These are phyloP conservation scores for Hymenoscyphus salicellus DNA, from an alignment of 2,329 filamentous ascomycete genomes.

Conservation along the genomic window DNA sequence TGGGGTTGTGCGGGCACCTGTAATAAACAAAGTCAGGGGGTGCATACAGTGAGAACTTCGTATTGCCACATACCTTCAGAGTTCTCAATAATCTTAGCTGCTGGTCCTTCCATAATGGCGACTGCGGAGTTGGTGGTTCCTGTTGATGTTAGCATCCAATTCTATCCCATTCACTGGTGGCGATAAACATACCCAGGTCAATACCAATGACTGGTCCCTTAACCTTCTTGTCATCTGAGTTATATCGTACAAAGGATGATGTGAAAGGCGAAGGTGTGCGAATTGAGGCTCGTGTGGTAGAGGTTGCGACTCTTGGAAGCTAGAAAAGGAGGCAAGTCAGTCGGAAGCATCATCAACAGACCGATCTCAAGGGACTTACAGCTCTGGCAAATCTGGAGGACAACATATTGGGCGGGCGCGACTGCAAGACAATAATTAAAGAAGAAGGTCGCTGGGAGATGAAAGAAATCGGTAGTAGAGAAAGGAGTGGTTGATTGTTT, in stretches of 20 bases:
- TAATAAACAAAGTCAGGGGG: constrained; percentile 12
- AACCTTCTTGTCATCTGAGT: constrained; percentile 77
- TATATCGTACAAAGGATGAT: constrained; percentile 74
- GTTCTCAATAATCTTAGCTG: constrained; percentile 96
- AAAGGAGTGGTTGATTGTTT: constrained; percentile 22
- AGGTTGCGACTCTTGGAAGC: constrained; percentile 74
- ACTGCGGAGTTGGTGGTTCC: constrained; percentile 96
- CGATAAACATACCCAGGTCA: constrained; percentile 70
- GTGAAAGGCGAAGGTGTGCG: constrained; percentile 69
- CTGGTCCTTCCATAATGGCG: constrained; percentile 95
- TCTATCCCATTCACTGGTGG: not conserved
- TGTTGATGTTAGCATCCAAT: constrained; percentile 36
- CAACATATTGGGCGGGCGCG: constrained; percentile 57
- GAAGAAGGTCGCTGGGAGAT: constrained; percentile 18
- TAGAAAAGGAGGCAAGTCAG: constrained; percentile 40
- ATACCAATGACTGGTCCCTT: constrained; percentile 97
- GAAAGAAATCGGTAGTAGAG: constrained; percentile 16
- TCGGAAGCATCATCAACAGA: constrained; percentile 20
- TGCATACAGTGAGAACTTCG: constrained; percentile 16
- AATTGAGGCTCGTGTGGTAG: constrained; percentile 65
- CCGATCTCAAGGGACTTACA: constrained; percentile 53
- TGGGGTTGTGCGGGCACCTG: constrained; percentile 84
- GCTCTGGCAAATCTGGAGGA: constrained; percentile 69
- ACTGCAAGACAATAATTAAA: constrained; percentile 20
- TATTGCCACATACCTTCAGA: constrained; percentile 66